phyloP scores from a whole-genome alignment of 1,284 basidiomycete species.

The Papiliotrema fonsecae region DNA sequence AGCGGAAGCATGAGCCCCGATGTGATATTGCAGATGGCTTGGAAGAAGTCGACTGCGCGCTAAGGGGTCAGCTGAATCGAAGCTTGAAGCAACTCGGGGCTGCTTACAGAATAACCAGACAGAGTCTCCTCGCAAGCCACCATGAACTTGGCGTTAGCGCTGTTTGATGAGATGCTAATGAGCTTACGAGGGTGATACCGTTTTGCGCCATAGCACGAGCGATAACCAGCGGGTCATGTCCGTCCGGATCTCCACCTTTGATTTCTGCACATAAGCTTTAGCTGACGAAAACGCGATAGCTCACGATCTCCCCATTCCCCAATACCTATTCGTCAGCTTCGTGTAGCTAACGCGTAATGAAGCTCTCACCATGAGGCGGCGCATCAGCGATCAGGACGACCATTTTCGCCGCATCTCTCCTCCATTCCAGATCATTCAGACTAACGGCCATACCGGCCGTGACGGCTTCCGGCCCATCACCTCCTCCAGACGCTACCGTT shows the following conservation, averaged over 20 bases:
- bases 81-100: slow-evolving; percentile 9
- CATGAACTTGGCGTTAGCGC: slow-evolving; percentile 64
- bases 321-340: slow-evolving; percentile 30
- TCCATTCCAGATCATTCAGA: slow-evolving; percentile 80
- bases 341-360: slow-evolving; percentile 18
- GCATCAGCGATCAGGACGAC: slow-evolving; percentile 94
- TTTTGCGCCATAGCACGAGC: slow-evolving; percentile 82
- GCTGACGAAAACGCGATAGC: slow-evolving; percentile 2
- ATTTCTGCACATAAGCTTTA: slow-evolving; percentile 57
- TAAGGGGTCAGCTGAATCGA: slow-evolving; percentile 46
- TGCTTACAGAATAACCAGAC: slow-evolving; percentile 80
- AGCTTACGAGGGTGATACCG: slow-evolving; percentile 79
- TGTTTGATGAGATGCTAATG: neutral
- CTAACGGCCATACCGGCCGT: slow-evolving; percentile 89
- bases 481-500: slow-evolving; percentile 78
- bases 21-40: slow-evolving; percentile 85
- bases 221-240: slow-evolving; percentile 78
- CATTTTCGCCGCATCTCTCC: slow-evolving; percentile 86
- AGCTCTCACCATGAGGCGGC: slow-evolving; percentile 70
- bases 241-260: slow-evolving; percentile 86
- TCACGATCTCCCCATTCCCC: slow-evolving; percentile 45
- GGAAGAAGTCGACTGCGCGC: slow-evolving; percentile 93
- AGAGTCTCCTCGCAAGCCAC: slow-evolving; percentile 97
- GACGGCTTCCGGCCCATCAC: slow-evolving; percentile 96
- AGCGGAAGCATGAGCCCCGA: slow-evolving; percentile 93